These are phyloP conservation scores for Candida michaelii DNA, from an alignment of 805 yeast genomes.

Conservation along the genomic window DNA sequence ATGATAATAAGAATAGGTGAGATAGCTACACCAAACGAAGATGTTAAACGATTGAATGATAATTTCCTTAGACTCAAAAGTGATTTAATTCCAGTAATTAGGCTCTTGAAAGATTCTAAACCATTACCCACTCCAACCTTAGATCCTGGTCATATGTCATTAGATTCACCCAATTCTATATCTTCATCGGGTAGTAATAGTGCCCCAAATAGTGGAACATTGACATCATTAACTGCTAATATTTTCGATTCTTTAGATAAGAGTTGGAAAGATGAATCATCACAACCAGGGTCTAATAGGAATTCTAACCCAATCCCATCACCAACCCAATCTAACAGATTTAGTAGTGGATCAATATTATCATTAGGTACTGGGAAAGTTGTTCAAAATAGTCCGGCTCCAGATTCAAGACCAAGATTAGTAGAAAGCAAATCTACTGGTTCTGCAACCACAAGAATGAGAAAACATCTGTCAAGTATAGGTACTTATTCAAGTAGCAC, in stretches of 20 bases:
- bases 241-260: slow-evolving; percentile 3
- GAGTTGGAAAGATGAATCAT: slow-evolving; percentile 10
- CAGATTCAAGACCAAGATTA: slow-evolving; percentile 21
- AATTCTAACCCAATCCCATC: slow-evolving; percentile 20
- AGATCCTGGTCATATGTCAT: slow-evolving; percentile 35
- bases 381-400: slow-evolving; percentile 14
- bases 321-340: slow-evolving; percentile 34
- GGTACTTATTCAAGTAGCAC: slow-evolving; percentile 1
- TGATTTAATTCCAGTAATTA: slow-evolving; percentile 63
- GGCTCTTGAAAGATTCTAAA: slow-evolving; percentile 60
- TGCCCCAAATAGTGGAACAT: slow-evolving; percentile 12
- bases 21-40: slow-evolving; percentile 18
- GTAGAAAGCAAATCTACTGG: slow-evolving; percentile 22
- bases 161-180: slow-evolving; percentile 30
- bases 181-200: slow-evolving; percentile 15
- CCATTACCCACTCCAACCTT: slow-evolving; percentile 68
- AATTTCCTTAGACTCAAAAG: slow-evolving; percentile 57
- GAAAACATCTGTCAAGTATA: slow-evolving; percentile 15
- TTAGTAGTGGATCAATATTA: slow-evolving; percentile 36
- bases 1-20: slow-evolving; percentile 26
- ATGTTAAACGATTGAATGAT: slow-evolving; percentile 47
- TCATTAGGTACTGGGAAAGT: slow-evolving; percentile 45
- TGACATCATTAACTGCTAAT: slow-evolving; percentile 6
- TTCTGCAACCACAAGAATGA: slow-evolving; percentile 23
- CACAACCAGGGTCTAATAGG: slow-evolving; percentile 11